Percentiles rank a stretch among this genome's conserved stretches.
Conservation (phyloP, 2,329 filamentous ascomycete genomes). For the Orbilia quercus region DNA sequence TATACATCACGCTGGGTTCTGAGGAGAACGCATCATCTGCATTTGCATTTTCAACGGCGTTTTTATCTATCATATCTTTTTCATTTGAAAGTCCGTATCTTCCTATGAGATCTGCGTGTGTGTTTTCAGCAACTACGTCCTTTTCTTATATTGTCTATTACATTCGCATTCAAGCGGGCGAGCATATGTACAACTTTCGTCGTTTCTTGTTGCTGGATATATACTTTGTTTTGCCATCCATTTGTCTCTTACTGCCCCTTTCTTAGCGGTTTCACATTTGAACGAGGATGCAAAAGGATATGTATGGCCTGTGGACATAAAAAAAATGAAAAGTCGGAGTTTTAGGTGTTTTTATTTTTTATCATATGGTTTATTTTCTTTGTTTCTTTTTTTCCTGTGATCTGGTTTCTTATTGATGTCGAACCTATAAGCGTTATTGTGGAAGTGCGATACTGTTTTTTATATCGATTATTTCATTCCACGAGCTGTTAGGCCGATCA, state of each 20-base stretch:
- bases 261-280: constrained; percentile 20
- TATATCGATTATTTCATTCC: background rate
- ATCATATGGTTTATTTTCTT: constrained; percentile 8
- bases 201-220: constrained; percentile 8
- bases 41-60: constrained; percentile 20
- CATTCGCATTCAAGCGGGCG: constrained; percentile 26
- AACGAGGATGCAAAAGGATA: constrained; percentile 24
- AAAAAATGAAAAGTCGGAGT: constrained; percentile 47
- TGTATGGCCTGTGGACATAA: constrained; percentile 18
- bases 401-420: constrained; percentile 5
- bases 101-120: constrained; percentile 3
- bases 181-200: constrained; percentile 19
- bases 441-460: constrained; percentile 14
- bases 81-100: constrained; percentile 4
- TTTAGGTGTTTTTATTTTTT: constrained; percentile 29
- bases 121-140: constrained; percentile 2
- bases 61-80: background rate
- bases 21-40: constrained; percentile 5
- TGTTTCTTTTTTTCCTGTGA: constrained; percentile 18
- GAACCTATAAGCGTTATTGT: background rate
- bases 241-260: constrained; percentile 12
- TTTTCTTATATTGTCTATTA: constrained; percentile 3
- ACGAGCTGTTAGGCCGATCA: constrained; percentile 17
- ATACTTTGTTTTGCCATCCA: background rate
- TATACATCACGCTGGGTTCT: constrained; percentile 2